phyloP scores from a whole-genome alignment of 2,329 filamentous ascomycete species.

The Lachnellula cervina region DNA sequence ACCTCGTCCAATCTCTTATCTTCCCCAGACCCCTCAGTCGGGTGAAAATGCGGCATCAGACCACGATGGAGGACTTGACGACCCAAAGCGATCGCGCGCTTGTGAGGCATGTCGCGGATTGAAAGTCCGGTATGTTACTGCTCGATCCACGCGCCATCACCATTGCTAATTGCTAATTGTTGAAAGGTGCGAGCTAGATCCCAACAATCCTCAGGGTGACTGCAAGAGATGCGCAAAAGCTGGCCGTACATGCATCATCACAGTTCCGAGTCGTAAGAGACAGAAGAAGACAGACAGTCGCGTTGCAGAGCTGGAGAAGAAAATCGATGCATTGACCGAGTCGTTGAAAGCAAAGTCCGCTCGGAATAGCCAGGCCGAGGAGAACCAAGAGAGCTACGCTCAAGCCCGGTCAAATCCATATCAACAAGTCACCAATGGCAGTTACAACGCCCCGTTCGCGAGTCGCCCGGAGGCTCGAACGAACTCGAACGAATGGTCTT shows the following conservation, averaged over 20 bases:
- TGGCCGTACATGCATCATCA: constrained; percentile 36
- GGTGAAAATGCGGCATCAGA: constrained; percentile 8
- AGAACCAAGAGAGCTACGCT: constrained; percentile 4
- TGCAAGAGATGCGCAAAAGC: constrained; percentile 39
- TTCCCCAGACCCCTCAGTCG: constrained; percentile 26
- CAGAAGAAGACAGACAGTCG: constrained; percentile 41
- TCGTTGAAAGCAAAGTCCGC: constrained; percentile 30
- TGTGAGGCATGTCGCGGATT: constrained; percentile 39
- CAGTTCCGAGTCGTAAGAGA: constrained; percentile 37
- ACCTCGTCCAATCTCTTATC: constrained; percentile 8
- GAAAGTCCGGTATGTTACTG: constrained; percentile 33
- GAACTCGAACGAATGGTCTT: constrained; percentile 21
- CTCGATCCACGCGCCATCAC: background rate
- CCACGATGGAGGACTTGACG: constrained; percentile 17
- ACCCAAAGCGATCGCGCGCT: constrained; percentile 34
- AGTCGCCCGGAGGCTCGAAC: constrained; percentile 18
- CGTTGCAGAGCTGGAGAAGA: constrained; percentile 41
- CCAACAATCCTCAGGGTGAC: constrained; percentile 29
- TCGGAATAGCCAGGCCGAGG: constrained; percentile 8
- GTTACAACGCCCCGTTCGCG: constrained; percentile 21
- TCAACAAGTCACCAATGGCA: constrained; percentile 32
- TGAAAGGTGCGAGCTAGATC: constrained; percentile 33
- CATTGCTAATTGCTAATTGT: background rate
- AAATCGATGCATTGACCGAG: constrained; percentile 38
- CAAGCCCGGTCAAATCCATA: constrained; percentile 23